Evolutionary conservation across 2,329 filamentous ascomycete genomes (phyloP), one percentile per base, ranked within the genome.

Genomic region (Fonsecaea pugnacius): DNA sequence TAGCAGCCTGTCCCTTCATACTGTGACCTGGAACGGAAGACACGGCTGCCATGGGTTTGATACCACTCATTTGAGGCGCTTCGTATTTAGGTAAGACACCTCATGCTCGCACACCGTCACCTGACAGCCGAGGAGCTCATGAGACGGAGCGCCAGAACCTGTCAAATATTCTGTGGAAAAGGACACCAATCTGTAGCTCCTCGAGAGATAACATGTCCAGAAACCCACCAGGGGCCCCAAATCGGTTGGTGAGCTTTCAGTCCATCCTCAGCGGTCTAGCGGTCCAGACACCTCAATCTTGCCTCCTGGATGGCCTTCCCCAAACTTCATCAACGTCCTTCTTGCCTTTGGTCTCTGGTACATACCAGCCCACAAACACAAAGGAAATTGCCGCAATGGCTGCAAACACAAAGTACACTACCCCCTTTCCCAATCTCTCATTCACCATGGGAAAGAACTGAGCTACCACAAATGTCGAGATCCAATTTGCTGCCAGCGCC

Each of bases 381-480:
- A 86, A 89, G 61, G 89, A 90, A 1, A 89, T 71, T 0, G 82
- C 80, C 0, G 92, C 92, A 65, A 96, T 78, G 0, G 76, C 88
- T 0, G 92, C 88, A 76, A 99, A 99, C n/a, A 96, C 82, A 74
- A 95, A 96, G 74, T 96, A 99, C 0, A 95, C 90, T 80, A 89
- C 90, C 1, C 94, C 94, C 3, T 89, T 85, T 0, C 89, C 90
- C 58, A 97, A 78, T 3, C 84, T 85, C 52, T 87, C 85, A 73
- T 96, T 96, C 66, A 96, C 77, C 24, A 97, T 84, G 0, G 95
- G 94, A 81, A 99, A 97, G 78, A 96, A 96, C 72, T 97, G 92
- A 0, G 94, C 93, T 1, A 99, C 92, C 18, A 96, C 72, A 73
- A 97, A 98, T 0, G 94, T 98, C 0, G 93, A 90, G 36, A 91